Conservation (phyloP, 129 eudicot species). For the carrot (Daucus carota) region DNA sequence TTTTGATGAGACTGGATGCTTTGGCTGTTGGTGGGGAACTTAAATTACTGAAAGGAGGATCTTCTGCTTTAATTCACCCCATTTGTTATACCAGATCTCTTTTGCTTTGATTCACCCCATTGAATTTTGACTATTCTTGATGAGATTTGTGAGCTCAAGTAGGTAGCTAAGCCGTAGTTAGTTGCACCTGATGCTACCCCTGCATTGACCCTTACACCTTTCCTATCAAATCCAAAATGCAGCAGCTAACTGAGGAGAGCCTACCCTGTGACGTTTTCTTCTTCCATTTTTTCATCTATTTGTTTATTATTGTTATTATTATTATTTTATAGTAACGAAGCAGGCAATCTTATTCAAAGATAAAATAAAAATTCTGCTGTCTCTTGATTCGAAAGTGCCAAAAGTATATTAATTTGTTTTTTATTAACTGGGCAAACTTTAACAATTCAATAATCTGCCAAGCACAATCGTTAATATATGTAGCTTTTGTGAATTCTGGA, state of each 20-base stretch:
- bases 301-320: background rate
- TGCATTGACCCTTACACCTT: slow-evolving; percentile 26
- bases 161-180: slow-evolving; percentile 56
- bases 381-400: background rate
- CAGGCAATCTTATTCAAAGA: background rate
- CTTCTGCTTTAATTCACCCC: slow-evolving; percentile 65
- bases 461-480: background rate
- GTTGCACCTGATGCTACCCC: slow-evolving; percentile 64
- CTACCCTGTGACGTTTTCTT: no score
- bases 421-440: background rate
- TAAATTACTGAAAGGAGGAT: slow-evolving; percentile 81
- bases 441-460: background rate
- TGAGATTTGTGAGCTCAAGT: slow-evolving; percentile 70
- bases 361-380: background rate
- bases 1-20: slow-evolving; percentile 47
- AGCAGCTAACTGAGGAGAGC: slow-evolving; percentile 66
- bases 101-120: background rate
- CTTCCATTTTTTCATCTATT: background rate
- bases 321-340: no score
- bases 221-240: slow-evolving; percentile 67
- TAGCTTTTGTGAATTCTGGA: background rate
- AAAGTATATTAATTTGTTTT: background rate
- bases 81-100: slow-evolving; percentile 62
- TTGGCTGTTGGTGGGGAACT: slow-evolving; percentile 74
- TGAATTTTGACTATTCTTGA: slow-evolving; percentile 40